Percentiles rank a stretch among this genome's conserved stretches.
Conservation (phyloP, 768 basidiomycete genomes). For the Kwoniella dejecticola region DNA sequence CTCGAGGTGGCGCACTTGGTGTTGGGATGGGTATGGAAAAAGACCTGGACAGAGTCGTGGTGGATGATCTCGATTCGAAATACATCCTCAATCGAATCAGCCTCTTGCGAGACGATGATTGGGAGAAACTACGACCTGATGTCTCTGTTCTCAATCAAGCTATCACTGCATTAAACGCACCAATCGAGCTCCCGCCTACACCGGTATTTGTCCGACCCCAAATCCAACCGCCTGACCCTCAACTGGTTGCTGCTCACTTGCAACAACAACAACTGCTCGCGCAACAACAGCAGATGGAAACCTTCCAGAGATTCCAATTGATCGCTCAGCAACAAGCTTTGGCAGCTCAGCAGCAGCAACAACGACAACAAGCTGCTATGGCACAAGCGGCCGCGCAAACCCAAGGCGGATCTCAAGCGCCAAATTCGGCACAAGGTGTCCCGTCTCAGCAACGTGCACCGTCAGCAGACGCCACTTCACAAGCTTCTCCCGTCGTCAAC, state of each 20-base stretch:
- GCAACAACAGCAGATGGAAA: constrained; percentile 35
- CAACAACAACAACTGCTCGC: constrained; percentile 30
- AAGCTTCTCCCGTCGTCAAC: constrained; percentile 15
- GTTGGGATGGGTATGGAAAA: constrained; percentile 54
- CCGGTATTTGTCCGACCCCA: constrained; percentile 43
- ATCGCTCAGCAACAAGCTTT: constrained; percentile 31
- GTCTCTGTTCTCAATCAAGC: constrained; percentile 32
- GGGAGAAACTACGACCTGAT: constrained; percentile 43
- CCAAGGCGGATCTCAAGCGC: constrained; percentile 14
- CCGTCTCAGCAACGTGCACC: constrained; percentile 13
- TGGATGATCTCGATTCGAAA: constrained; percentile 56
- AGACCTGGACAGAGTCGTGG: constrained; percentile 53
- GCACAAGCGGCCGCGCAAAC: constrained; percentile 26
- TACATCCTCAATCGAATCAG: constrained; percentile 47
- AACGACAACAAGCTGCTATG: constrained; percentile 27
- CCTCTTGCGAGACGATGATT: constrained; percentile 42
- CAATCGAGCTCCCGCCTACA: constrained; percentile 40
- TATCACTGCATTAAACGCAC: constrained; percentile 29
- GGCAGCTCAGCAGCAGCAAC: constrained; percentile 31
- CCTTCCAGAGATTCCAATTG: constrained; percentile 42
- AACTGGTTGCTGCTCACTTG: constrained; percentile 25
- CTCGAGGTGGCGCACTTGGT: constrained; percentile 46
- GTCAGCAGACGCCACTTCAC: constrained; percentile 14
- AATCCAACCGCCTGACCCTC: constrained; percentile 24
- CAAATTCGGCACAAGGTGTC: too few species aligned